Evolutionary conservation across 1,284 basidiomycete species (phyloP), one percentile per base, ranked within the genome.

Genomic region (Microbotryum lychnidis-dioicae): DNA sequence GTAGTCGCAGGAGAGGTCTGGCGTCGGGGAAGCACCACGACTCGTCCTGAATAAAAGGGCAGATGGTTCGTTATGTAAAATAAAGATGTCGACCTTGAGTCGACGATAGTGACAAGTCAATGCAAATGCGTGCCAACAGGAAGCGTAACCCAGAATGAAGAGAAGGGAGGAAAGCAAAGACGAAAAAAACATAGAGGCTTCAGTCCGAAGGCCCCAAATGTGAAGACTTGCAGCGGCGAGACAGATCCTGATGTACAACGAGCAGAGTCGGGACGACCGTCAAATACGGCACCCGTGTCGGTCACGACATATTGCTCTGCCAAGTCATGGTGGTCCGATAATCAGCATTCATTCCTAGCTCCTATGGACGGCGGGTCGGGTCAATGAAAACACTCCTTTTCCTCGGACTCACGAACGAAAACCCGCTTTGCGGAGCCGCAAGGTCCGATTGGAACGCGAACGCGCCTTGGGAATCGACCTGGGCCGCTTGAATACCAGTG

Each of bases 381-480:
- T n/a, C 14, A 27, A 25, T 20, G 16, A 29, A 10, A 21, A 50
- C 29, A 33, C 31, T 42, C 37, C 16, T 16, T 18, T 42, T 18
- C 4, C 37, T 42, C 37, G 14, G 25, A 62, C 61, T 29, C 50
- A 68, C 89, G 74, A 97, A 97, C 75, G 84, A 90, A 83, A 97
- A 97, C 27, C 93, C 92, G 66, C 92, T 92, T 75, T 91, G 87
- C 65, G 93, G 91, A 49, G 87, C 90, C 71, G 81, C 83, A 69
- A 89, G 84, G 70, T 79, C 77, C 46, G 77, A 75, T 69, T 80
- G 78, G 78, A 83, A 81, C 62, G 91, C 89, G 79, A 97, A 99
- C 50, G 68, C 68, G 31, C 67, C 71, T 67, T 92, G 91, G 27
- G 85, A 83, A 74, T 97, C 91, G 51, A 97, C 90, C 58, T 83